Evolutionary conservation across 2,329 filamentous ascomycete genomes (phyloP), one percentile per base, ranked within the genome.

Genomic region (Chaetomium sp.): DNA sequence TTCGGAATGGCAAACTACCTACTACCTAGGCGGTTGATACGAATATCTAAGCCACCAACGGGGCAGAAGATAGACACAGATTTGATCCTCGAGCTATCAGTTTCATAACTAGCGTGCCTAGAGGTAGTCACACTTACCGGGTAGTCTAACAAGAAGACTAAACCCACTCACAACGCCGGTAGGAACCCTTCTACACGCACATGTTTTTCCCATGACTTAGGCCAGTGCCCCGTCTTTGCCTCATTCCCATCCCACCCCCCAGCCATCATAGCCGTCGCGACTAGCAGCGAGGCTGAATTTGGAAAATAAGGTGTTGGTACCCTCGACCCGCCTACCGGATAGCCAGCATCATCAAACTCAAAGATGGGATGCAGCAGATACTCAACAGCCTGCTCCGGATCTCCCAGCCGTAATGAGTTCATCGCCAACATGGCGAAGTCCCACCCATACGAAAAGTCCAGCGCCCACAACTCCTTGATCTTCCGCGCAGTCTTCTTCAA

Each of bases 291-390:
- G 2, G 81, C 78, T 42, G 79, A 78, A 23, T 79, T 80, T 0
- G 84, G 84, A 64, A 87, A 85, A 72, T 87, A 87, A 10, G 84
- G 85, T 31, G 84, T 86, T 1, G 83, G 78, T 9, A 85, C 84
- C 50, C 81, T 76, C 4, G 77, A 75, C 0, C 82, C 82, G 6
- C 84, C 84, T 4, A 82, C 73, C 0, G 83, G 80, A 72, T 85
- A 85, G 0, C 84, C 84, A 1, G 83, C 80, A 69, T 85, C 83
- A 74, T 87, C 83, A 71, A 87, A 86, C 50, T 75, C 71, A 61
- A 83, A 86, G 27, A 81, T 75, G 1, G 77, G 74, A 72, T 87
- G 76, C 25, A 87, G 71, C 19, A 85, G 72, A 71, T 80, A 81
- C 23, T 72, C 73, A 4, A 80, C 65, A 10, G 78, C 78, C 69